Evolutionary conservation across 164 flowering plant species (phyloP), one percentile per base, ranked within the genome.

Genomic region (Malania oleifera): DNA sequence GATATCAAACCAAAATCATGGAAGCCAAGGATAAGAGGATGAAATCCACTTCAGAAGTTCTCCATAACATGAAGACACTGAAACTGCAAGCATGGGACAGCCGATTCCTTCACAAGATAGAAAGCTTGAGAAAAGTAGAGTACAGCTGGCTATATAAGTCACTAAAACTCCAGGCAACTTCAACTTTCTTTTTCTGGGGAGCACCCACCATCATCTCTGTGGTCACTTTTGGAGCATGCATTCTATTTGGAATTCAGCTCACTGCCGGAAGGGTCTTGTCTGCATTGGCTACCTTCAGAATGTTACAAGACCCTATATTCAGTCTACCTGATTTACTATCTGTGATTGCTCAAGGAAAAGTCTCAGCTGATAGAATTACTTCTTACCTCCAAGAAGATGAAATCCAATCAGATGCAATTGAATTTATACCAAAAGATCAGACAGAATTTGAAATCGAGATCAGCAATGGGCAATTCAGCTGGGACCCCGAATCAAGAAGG

Each of bases 81-180:
- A 93, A 89, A 61, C 91, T 93, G 70, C 97, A 89, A 70, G 96
- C 95, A 24, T 93, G 98, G 98, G 98, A 93, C 56, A 70, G 27
- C 37, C 77, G 78, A 52, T 93, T 77, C 69, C 84, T 85, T 40
- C 66, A 70, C 41, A 84, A 76, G 69, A 79, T 89, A 6, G 81
- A 79, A 63, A 59, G 52, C 63, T 71, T 89, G 60, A 82, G 98
- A 56, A 59, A 77, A 53, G 57, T 54, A 6, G 98, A 93, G 66
- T 73, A 78, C 31, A 50, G 57, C 20, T 87, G 95, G 88, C 60
- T 93, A 24, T 82, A 88, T 91, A 89, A 84, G 66, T 84, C 91
- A 20, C 58, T 76, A 38, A 73, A 81, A 53, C 62, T 84, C 31
- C 12, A 68, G 2, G 91, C 90, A 55, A 18, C 75, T 5, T 53